Evolutionary conservation across 1,139 yeast genomes (phyloP), one percentile per base, ranked within the genome.

Genomic region (Trichomonascaceae sp.): DNA sequence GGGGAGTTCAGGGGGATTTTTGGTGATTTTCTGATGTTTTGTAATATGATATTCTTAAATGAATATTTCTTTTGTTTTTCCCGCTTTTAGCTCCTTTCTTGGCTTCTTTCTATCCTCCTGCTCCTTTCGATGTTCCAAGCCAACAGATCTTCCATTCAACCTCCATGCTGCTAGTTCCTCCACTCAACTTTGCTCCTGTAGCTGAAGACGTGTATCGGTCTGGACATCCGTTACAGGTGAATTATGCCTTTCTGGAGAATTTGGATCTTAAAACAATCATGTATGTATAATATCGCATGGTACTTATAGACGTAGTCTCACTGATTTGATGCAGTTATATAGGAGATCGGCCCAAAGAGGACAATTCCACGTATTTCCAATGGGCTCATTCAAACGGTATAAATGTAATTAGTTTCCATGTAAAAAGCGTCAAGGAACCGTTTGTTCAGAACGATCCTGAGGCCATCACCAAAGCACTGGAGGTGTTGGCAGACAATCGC

Each of bases 161-260:
- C 15, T 9, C 41, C 12, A 50, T 50, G 52, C 48, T 45, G 13
- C 38, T 71, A 38, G 95, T 89, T 7, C 98, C 99, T 1, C 99
- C 99, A 1, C 76, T 93, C 61, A 90, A 90, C 70, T 91, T 91
- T 66, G 82, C 96, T 1, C 79, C 88, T 18, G 96, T 91, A 1
- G 96, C 88, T 60, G 91, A 87, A 57, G 84, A 88, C 5, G 81
- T 93, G 17, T 93, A 90, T 68, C 75, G 99, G 39, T 85, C 95
- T 1, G 99, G 99, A 2, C 95, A 90, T 65, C 99, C 99, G 2
- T 87, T 89, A 74, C 87, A 87, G 0, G 79, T 84, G 61, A 91
- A 90, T 70, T 88, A 84, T 65, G 82, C 87, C 13, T 93, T 87
- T 63, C 75, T 93, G 24, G 81, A 83, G 61, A 85, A 83, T 50